Base-by-base conservation (phyloP, 441 rosid species). In the Populus hybrid region DNA sequence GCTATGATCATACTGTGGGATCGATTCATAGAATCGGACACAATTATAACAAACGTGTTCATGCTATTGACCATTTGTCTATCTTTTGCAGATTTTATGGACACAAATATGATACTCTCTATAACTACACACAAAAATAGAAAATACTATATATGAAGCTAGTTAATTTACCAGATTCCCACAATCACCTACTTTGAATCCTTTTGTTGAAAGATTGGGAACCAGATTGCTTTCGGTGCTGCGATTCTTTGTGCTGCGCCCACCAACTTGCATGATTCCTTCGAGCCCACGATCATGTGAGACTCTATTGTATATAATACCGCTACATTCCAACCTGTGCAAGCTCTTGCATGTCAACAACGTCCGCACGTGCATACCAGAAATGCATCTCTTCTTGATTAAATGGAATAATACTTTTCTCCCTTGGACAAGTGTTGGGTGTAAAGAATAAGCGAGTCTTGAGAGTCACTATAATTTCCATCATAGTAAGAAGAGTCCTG, bases 161-260 rank as follows among this genome's bases (percentile, higher is more conserved):
- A 66, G 85, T 85, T 83, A 82, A 84, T 80, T 81, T 59, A 70
- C 23, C 64, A 67, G 87, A 86, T 87, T 87, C 91, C 72, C 74
- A 72, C 67, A 26, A 83, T 82, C 85, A 75, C 72, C 80, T 81
- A 42, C 82, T 78, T 83, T 81, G 82, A 84, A 82, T 84, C 86
- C 81, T 83, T 71, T 8, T 65, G 83, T 18, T 73, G 83, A 84
- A 84, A 83, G 87, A 82, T 80, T 67, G 77, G 73, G 79, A 86
- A 78, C 78, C 82, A 69, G 79, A 74, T 74, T 82, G 79, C 91
- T 86, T 88, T 89, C 84, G 87, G 88, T 87, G 81, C 79, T 81
- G 34, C 35, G 84, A 84, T 79, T 84, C 82, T 76, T 74, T 65
- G n/a, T 66, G 75, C 67, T 85, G 86, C 30, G 76, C 86, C 86